phyloP scores from a whole-genome alignment of 2,329 filamentous ascomycete species.

The Neofusicoccum cordaticola region DNA sequence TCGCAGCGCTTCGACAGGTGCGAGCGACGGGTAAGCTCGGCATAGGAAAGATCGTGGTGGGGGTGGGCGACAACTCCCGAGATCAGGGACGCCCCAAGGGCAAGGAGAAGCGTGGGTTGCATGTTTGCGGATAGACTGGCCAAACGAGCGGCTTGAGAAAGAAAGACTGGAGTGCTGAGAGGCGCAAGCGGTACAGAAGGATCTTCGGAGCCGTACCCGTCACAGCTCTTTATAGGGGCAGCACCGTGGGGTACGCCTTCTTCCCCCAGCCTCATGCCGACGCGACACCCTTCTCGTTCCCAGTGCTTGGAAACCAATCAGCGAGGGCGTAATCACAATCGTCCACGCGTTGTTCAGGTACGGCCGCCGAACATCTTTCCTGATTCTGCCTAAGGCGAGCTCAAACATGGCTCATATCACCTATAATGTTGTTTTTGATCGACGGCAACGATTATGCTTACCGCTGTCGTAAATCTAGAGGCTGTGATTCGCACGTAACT shows the following conservation, averaged over 20 bases:
- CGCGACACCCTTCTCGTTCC: neutral
- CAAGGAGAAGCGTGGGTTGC: conserved; percentile 1
- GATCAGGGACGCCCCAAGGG: neutral
- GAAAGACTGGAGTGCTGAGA: neutral
- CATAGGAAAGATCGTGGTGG: neutral
- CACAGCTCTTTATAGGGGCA: neutral
- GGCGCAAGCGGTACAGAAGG: neutral
- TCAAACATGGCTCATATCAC: neutral
- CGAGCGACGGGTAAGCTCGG: conserved; percentile 1
- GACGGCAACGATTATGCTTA: neutral
- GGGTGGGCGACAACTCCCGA: conserved; percentile 5
- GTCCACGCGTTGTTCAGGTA: neutral
- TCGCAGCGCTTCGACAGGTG: conserved; percentile 8
- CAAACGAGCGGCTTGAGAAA: neutral
- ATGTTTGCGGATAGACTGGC: neutral
- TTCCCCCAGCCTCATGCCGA: neutral
- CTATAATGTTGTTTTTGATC: neutral
- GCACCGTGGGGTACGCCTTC: too few relatives aligned
- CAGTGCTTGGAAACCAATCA: neutral
- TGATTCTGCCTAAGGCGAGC: neutral
- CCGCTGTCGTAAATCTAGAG: neutral
- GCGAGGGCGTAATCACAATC: neutral
- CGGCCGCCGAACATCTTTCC: neutral
- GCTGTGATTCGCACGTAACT: neutral
- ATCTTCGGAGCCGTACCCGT: too few relatives aligned